These are phyloP conservation scores for Lenzites betulinus DNA, from an alignment of 768 basidiomycete genomes.

Conservation along the genomic window DNA sequence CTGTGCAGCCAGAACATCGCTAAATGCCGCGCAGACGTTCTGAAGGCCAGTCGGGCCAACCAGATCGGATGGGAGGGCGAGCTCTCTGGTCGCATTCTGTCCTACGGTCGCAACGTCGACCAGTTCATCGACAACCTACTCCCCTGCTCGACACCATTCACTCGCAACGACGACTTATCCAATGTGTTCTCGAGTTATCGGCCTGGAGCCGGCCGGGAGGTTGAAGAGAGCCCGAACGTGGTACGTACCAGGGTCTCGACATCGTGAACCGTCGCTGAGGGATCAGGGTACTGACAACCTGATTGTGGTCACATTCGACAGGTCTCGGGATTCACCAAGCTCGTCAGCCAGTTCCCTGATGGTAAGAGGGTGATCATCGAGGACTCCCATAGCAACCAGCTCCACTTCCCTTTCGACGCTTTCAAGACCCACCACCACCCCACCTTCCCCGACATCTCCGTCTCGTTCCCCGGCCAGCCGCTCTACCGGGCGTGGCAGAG, in stretches of 20 bases:
- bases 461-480: not conserved
- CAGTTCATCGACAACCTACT: slow-evolving; percentile 5
- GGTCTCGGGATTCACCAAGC: not conserved
- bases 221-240: not conserved
- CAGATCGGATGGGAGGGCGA: not conserved
- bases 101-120: not conserved
- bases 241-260: not conserved
- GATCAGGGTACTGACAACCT: too few relatives aligned
- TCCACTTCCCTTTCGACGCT: not conserved
- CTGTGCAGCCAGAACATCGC: not conserved
- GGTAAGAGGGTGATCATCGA: not conserved
- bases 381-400: not conserved
- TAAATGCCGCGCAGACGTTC: not conserved
- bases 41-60: not conserved
- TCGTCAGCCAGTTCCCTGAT: not conserved
- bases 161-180: not conserved
- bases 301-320: too few relatives aligned
- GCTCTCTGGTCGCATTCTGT: not conserved
- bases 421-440: slow-evolving; percentile 2
- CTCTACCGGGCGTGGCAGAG: slow-evolving; percentile 1
- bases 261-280: not conserved
- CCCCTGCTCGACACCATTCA: slow-evolving; percentile 1
- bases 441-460: slow-evolving; percentile 6
- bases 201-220: not conserved
- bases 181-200: not conserved